Evolutionary conservation across 2,329 filamentous ascomycete genomes (phyloP), one percentile per base, ranked within the genome.

Genomic region (Ophiostoma perfectum): DNA sequence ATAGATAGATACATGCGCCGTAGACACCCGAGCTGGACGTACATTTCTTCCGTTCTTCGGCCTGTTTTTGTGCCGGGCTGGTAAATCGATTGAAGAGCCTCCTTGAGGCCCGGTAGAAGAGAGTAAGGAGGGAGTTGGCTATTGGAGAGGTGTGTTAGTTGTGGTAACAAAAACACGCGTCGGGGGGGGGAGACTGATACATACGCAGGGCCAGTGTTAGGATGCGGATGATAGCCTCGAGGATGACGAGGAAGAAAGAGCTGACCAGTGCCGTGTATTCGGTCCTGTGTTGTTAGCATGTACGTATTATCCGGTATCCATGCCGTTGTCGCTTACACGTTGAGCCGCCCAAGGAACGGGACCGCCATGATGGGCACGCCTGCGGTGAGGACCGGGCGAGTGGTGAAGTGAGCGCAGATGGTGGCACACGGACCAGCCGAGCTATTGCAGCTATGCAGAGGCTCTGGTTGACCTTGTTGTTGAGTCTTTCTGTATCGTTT

Each of bases 211-310:
- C 91, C 71, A 97, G 85, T 1, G 95, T 98, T 71, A 97, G 86
- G 69, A 96, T 82, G 74, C 94, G 88, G 74, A 97, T 90, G 70
- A 96, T 75, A 68, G 88, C 88, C 78, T 99, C 95, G 72, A 97
- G 83, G 64, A 87, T 84, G 69, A 98, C 89, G 49, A 99, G 85
- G 66, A 92, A 75, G 75, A 98, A 90, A 7, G 94, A 98, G 68
- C 88, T 88, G 64, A 95, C 79, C 60, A 99, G 86, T 52, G 93
- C 92, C 71, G 96, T 80, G 80, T 98, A 98, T 81, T 99, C 93
- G 78, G 85, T 85, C 78, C 90, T 93, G 72, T 38, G 68, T 60
- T 47, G 64, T 67, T 66, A 65, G 65, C 38, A 58, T 41, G 1
- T n/a, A n/a, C 49, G 49, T 18, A 12, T 6, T n/a, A n/a, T 6